Evolutionary conservation across 2,329 filamentous ascomycete species (phyloP), one percentile per base, ranked within the genome.

Genomic region (Penicillium griseofulvum): DNA sequence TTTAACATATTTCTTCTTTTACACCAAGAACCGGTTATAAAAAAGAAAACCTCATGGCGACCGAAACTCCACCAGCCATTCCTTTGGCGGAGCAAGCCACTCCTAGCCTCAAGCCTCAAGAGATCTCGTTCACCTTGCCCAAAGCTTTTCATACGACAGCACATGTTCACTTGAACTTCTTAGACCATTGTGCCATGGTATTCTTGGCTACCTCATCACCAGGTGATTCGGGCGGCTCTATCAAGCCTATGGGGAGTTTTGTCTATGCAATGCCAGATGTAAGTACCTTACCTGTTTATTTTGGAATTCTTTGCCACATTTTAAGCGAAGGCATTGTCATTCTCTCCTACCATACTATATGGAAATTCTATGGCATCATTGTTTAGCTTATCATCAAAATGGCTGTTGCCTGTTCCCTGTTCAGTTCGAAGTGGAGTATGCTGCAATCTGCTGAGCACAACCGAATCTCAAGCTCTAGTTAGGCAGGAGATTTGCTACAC

Each of bases 181-280:
- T 82, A 54, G 71, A 75, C 6, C 80, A 78, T 26, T 82, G 79
- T 45, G 68, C 80, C 11, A 76, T 84, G 41, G 74, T 86, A 11
- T 85, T 86, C 68, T 72, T 87, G 42, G 80, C 81, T 0, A 84
- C 80, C 0, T 81, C 81, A 8, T 75, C 78, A 2, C 67, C 78
- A 1, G 82, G 73, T 3, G 72, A 77, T 39, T 71, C 70, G 19
- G 65, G 67, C 0, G 67, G 67, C 11, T 66, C 67, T 48, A 66
- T 70, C 31, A 76, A 82, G 38, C 77, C 82, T 47, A 81, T 97
- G 74, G 93, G 94, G 3, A 96, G 91, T 47, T 93, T 97, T 69
- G 90, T 97, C 43, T 97, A 96, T 71, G 90, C 92, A 3, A 84
- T 99, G 71, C 93, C 94, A 16, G 89, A 96, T 76, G 94, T 96